A percentile compares a stretch with the other conserved stretches of the same genome.
phyloP scores from a whole-genome alignment of 1,284 basidiomycete species.

The Ceratobasidium sp. region DNA sequence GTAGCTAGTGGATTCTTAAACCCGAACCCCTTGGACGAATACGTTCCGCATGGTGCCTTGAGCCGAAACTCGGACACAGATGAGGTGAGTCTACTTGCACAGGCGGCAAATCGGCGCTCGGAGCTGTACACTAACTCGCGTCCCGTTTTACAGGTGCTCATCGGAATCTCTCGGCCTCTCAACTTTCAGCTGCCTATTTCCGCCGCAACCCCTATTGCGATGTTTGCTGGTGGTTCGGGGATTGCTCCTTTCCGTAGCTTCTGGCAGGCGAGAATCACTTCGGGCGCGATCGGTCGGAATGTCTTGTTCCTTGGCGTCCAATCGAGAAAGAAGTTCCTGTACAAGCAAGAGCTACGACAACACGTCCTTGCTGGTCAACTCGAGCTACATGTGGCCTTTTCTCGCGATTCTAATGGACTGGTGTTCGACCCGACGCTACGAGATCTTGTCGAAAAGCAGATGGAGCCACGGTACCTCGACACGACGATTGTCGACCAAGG shows the following conservation, averaged over 20 bases:
- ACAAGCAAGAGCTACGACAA: slow-evolving; percentile 42
- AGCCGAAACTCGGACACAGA: slow-evolving; percentile 24
- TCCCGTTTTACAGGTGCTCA: slow-evolving; percentile 28
- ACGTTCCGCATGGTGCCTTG: slow-evolving; percentile 21
- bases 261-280: slow-evolving; percentile 26
- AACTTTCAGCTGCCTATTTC: slow-evolving; percentile 42
- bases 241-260: slow-evolving; percentile 37
- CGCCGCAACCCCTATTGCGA: slow-evolving; percentile 24
- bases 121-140: not conserved
- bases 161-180: slow-evolving; percentile 43
- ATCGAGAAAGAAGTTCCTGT: slow-evolving; percentile 43
- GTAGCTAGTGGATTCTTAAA: slow-evolving; percentile 41
- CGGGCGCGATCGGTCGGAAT: slow-evolving; percentile 44
- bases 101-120: not conserved
- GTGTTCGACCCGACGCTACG: slow-evolving; percentile 36
- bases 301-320: slow-evolving; percentile 44
- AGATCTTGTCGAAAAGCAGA: slow-evolving; percentile 42
- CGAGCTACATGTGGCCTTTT: slow-evolving; percentile 42
- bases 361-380: slow-evolving; percentile 42
- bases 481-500: slow-evolving; percentile 45
- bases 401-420: slow-evolving; percentile 40
- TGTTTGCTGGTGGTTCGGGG: slow-evolving; percentile 34
- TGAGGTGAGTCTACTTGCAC: slow-evolving; percentile 1
- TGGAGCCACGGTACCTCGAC: slow-evolving; percentile 44
- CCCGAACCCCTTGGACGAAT: slow-evolving; percentile 37